A percentile compares a stretch with the other conserved stretches of the same genome.
phyloP scores from a whole-genome alignment of 768 basidiomycete genomes.

The Rhodotorula sphaerocarpa region DNA sequence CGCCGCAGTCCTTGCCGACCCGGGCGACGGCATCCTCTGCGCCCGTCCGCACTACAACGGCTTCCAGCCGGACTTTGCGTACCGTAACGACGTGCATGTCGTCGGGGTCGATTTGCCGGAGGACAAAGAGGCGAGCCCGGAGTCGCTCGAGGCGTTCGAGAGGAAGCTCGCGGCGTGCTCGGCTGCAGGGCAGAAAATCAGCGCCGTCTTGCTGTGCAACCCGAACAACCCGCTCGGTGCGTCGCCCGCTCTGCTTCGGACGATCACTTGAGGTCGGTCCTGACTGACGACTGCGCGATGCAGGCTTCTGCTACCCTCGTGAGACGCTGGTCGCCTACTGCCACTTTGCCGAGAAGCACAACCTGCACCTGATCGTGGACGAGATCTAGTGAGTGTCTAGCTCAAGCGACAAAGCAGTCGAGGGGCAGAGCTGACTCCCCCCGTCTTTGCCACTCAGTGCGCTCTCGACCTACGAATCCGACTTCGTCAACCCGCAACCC shows the following conservation, averaged over 20 bases:
- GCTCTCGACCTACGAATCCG: constrained; percentile 22
- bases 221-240: constrained; percentile 38
- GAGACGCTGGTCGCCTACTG: constrained; percentile 36
- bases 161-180: not conserved
- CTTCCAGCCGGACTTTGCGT: constrained; percentile 28
- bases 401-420: not conserved
- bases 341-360: constrained; percentile 35
- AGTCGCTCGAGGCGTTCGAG: constrained; percentile 29
- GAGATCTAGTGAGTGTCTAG: constrained; percentile 31
- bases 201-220: constrained; percentile 36
- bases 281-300: too few relatives aligned
- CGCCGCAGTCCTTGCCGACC: constrained; percentile 26
- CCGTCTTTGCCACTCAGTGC: constrained; percentile 5
- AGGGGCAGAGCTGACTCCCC: not conserved
- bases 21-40: constrained; percentile 35
- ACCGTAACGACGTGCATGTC: constrained; percentile 20
- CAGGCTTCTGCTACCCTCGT: constrained; percentile 37
- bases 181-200: constrained; percentile 12
- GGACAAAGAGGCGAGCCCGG: constrained; percentile 16
- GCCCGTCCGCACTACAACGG: constrained; percentile 25
- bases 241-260: not conserved
- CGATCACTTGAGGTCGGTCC: not conserved
- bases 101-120: constrained; percentile 30
- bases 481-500: not conserved
- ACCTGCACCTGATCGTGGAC: constrained; percentile 35